Evolutionary conservation across 495 filamentous ascomycete species (phyloP).

Genomic region (Poronia punctata): DNA sequence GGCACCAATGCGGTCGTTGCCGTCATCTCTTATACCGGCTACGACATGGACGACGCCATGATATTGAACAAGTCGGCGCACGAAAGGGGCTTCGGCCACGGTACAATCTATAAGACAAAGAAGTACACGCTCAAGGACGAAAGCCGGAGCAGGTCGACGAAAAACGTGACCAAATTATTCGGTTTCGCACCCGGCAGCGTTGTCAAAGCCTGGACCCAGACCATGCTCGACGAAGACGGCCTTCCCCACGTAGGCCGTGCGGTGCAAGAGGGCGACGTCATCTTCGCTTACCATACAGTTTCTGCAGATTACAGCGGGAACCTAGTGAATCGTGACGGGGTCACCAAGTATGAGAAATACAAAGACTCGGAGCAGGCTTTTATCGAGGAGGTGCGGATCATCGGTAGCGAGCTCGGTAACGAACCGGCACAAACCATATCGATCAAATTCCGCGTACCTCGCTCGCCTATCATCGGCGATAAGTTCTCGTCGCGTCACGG

Average conservation of each 20-base stretch:
- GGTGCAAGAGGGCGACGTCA: conserved; percentile 70
- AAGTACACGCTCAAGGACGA: conserved; percentile 73
- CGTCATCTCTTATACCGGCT: conserved; percentile 97
- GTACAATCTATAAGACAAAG: conserved; percentile 96
- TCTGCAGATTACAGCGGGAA: conserved; percentile 68
- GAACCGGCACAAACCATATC: conserved; percentile 80
- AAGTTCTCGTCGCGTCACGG: conserved; percentile 98
- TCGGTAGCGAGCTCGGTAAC: conserved; percentile 72
- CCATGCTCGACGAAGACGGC: conserved; percentile 76
- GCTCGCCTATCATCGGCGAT: conserved; percentile 89
- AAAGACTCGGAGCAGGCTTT: conserved; percentile 82
- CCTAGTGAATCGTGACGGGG: conserved; percentile 67
- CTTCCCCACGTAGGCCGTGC: conserved; percentile 69
- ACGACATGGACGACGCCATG: conserved; percentile 99
- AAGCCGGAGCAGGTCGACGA: conserved; percentile 45
- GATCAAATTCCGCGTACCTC: conserved; percentile 86
- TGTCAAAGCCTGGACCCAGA: conserved; percentile 55
- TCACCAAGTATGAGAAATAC: conserved; percentile 81
- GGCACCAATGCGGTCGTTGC: conserved; percentile 96
- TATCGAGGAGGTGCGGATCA: conserved; percentile 86
- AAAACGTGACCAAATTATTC: conserved; percentile 65
- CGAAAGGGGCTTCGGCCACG: conserved; percentile 94
- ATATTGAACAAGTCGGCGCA: conserved; percentile 97
- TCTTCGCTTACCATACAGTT: conserved; percentile 88
- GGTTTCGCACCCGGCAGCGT: conserved; percentile 71